Evolutionary conservation across 192 early-diverging fungal genomes (phyloP).

Genomic region (Phycomyces nitens): DNA sequence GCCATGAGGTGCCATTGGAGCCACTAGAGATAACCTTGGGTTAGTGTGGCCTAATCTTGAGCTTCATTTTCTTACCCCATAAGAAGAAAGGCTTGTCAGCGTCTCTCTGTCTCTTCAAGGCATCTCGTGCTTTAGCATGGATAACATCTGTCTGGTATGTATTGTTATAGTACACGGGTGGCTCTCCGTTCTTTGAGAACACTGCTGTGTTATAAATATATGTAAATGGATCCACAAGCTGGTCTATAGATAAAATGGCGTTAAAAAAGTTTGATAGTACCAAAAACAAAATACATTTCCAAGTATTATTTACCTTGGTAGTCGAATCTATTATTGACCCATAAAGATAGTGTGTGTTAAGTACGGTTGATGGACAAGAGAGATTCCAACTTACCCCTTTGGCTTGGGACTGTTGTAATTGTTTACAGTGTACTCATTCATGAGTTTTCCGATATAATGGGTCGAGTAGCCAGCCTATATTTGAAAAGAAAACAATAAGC

Average conservation of each 20-base stretch:
- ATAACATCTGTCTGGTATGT: conserved; percentile 56
- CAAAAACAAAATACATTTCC: too few relatives aligned
- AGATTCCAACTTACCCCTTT: conserved; percentile 29
- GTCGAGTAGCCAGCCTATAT: conserved; percentile 55
- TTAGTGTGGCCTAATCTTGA: not conserved
- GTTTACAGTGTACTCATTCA: conserved; percentile 44
- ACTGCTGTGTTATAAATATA: conserved; percentile 54
- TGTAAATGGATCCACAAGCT: conserved; percentile 53
- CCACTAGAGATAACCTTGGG: conserved; percentile 47
- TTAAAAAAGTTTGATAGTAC: too few relatives aligned
- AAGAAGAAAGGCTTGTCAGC: conserved; percentile 41
- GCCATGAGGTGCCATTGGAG: conserved; percentile 61
- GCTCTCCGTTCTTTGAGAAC: conserved; percentile 56
- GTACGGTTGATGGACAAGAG: conserved; percentile 13
- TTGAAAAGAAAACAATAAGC: conserved; percentile 2
- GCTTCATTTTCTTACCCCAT: conserved; percentile 23
- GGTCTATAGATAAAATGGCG: conserved; percentile 9
- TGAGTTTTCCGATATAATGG: conserved; percentile 67
- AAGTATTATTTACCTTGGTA: conserved; percentile 11
- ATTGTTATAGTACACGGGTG: conserved; percentile 43
- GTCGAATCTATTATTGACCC: conserved; percentile 8
- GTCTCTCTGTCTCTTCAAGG: conserved; percentile 39
- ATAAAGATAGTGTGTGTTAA: not conserved
- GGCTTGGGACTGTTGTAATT: conserved; percentile 38
- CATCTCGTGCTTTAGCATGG: conserved; percentile 44